Base-by-base conservation (phyloP, 1,284 basidiomycete species). In the Pseudozyma hubeiensis region DNA sequence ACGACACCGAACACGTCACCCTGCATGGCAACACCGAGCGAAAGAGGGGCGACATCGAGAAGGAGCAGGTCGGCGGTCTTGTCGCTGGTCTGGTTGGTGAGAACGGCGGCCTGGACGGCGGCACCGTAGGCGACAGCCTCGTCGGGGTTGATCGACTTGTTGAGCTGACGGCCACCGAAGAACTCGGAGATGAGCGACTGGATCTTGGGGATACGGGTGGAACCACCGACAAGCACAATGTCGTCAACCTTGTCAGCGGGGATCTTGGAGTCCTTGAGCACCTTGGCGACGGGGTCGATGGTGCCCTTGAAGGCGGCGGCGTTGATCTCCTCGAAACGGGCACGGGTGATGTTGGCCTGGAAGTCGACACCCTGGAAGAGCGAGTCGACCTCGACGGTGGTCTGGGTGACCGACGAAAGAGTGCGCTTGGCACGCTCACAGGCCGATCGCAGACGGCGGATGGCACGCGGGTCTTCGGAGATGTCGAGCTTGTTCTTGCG, bases 341-440 rank as follows among this genome's bases (percentile, higher is more conserved):
- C 97, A 90, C 97, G 78, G 71, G 78, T 80, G 64, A 84, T 83
- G 77, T 80, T 80, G 67, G 78, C 75, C 73, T 80, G 78, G 80
- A 83, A 83, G 80, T 84, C 70, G 85, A 87, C 71, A 76, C 91
- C 92, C 89, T 96, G 90, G 90, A 89, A 98, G 83, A 99, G 90
- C 31, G 96, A 99, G 88, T 99, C 97, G 82, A 99, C 94, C 88
- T 99, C 96, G 82, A 99, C 91, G 73, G 94, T 97, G 83, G 96
- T 99, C 88, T 98, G 96, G 73, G 96, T 91, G 83, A 97, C 96
- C 82, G 92, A 94, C 57, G 97, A 99, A 67, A 99, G 91, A 4
- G 95, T 98, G 82, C 96, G 90, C 91, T 99, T 99, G 71, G 94
- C 97, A 89, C 96, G 94, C 88, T 99, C 96, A 88, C 96, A 98